phyloP scores from a whole-genome alignment of 2,329 filamentous ascomycete species.

The Gyromitra esculenta region DNA sequence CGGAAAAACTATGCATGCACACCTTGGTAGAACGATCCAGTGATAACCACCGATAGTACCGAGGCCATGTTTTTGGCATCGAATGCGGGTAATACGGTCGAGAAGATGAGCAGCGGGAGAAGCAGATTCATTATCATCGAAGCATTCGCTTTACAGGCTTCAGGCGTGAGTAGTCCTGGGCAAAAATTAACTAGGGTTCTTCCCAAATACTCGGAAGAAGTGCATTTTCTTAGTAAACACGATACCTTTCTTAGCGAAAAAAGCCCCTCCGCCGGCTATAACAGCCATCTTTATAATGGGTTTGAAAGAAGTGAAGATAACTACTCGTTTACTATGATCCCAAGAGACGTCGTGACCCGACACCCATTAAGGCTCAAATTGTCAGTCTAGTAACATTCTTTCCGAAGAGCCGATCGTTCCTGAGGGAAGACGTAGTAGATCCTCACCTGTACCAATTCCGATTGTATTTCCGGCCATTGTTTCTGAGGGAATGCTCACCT shows the following conservation, averaged over 20 bases:
- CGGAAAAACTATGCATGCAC: slow-evolving; percentile 9
- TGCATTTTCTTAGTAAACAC: background rate
- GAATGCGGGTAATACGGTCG: slow-evolving; percentile 54
- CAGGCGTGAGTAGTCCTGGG: slow-evolving; percentile 56
- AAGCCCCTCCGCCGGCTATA: slow-evolving; percentile 54
- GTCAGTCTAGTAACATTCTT: slow-evolving; percentile 40
- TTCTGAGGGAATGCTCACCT: slow-evolving; percentile 21
- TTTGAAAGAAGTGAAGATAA: slow-evolving; percentile 57
- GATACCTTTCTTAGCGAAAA: slow-evolving; percentile 57
- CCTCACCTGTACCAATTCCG: slow-evolving; percentile 51
- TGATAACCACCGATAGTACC: slow-evolving; percentile 47
- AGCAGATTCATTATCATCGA: slow-evolving; percentile 55
- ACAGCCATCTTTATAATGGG: slow-evolving; percentile 57
- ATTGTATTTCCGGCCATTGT: slow-evolving; percentile 37
- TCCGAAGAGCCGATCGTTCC: background rate
- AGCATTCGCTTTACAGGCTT: slow-evolving; percentile 57
- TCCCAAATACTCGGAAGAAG: slow-evolving; percentile 1
- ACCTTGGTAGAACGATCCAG: slow-evolving; percentile 52
- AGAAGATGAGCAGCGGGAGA: slow-evolving; percentile 54
- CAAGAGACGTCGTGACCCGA: slow-evolving; percentile 26
- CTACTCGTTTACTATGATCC: slow-evolving; percentile 34
- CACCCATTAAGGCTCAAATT: slow-evolving; percentile 33
- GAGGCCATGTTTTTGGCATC: slow-evolving; percentile 52
- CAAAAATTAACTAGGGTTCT: slow-evolving; percentile 24
- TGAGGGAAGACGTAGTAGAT: slow-evolving; percentile 19